Evolutionary conservation across 257 asterid species (phyloP).

Genomic region (Hygrophila difformis): DNA sequence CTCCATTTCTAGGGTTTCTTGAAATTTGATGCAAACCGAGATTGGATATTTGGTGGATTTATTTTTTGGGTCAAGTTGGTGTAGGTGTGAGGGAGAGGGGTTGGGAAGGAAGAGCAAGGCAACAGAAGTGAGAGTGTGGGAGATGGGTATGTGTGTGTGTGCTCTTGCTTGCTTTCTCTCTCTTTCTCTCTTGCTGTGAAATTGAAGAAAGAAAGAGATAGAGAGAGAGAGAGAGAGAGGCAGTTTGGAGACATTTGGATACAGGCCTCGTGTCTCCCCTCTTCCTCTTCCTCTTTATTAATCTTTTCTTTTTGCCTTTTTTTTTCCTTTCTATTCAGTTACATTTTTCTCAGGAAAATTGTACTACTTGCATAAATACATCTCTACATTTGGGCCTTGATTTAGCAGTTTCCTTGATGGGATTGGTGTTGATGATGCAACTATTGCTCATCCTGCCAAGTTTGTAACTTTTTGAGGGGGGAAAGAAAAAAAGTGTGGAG

Average conservation of each 20-base stretch:
- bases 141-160: not conserved
- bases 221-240: slow-evolving; percentile 17
- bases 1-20: slow-evolving; percentile 31
- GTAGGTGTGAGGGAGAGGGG: slow-evolving; percentile 16
- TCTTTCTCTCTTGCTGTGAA: slow-evolving; percentile 30
- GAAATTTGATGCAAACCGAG: not conserved
- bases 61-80: not conserved
- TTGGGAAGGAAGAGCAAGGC: slow-evolving; percentile 33
- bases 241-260: slow-evolving; percentile 35
- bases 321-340: not conserved
- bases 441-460: too few species aligned
- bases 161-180: slow-evolving; percentile 24
- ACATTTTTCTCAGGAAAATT: not conserved
- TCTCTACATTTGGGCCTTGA: too few species aligned
- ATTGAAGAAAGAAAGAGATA: too few species aligned
- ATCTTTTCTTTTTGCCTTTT: not conserved
- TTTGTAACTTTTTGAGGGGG: not conserved
- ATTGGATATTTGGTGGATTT: too few species aligned
- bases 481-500: not conserved
- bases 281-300: slow-evolving; percentile 29
- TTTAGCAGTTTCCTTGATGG: too few species aligned
- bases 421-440: too few species aligned
- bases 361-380: not conserved
- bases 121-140: too few species aligned
- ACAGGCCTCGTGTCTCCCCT: slow-evolving; percentile 37